Percentiles rank a stretch among this genome's conserved stretches.
phyloP scores from a whole-genome alignment of 140 eudicot genomes.

The Bidens hawaiensis region DNA sequence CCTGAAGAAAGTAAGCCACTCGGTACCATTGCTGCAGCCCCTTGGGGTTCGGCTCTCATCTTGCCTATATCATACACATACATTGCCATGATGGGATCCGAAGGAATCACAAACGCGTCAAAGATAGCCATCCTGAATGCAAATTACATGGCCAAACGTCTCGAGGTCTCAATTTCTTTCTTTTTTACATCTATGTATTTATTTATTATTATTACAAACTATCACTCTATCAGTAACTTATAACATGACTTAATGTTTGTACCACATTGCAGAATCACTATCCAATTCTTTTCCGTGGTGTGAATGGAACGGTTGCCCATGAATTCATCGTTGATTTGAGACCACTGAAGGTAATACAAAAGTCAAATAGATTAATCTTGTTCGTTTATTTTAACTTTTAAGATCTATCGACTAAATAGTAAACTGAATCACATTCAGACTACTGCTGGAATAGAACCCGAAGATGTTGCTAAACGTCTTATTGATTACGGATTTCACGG shows the following conservation, averaged over 20 bases:
- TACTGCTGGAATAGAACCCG: slow-evolving; percentile 89
- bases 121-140: slow-evolving; percentile 94
- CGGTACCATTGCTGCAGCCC: slow-evolving; percentile 94
- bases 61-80: slow-evolving; percentile 97
- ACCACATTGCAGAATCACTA: slow-evolving; percentile 54
- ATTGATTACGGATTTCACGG: slow-evolving; percentile 92
- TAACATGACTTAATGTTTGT: not conserved
- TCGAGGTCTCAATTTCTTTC: slow-evolving; percentile 51
- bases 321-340: slow-evolving; percentile 88
- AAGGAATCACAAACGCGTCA: slow-evolving; percentile 86
- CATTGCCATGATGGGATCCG: slow-evolving; percentile 98
- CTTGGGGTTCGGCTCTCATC: slow-evolving; percentile 98
- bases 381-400: not conserved
- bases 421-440: slow-evolving; percentile 28
- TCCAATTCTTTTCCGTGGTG: slow-evolving; percentile 96
- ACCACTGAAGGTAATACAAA: slow-evolving; percentile 76
- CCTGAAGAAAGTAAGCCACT: slow-evolving; percentile 67
- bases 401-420: not conserved
- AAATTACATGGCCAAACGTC: slow-evolving; percentile 94
- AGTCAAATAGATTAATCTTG: not conserved
- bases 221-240: not conserved
- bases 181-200: not conserved
- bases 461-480: slow-evolving; percentile 91
- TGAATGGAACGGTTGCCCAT: slow-evolving; percentile 90
- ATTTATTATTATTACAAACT: not conserved